phyloP scores from a whole-genome alignment of 1,284 basidiomycete genomes.

The Phylloboletellus chloephorus region DNA sequence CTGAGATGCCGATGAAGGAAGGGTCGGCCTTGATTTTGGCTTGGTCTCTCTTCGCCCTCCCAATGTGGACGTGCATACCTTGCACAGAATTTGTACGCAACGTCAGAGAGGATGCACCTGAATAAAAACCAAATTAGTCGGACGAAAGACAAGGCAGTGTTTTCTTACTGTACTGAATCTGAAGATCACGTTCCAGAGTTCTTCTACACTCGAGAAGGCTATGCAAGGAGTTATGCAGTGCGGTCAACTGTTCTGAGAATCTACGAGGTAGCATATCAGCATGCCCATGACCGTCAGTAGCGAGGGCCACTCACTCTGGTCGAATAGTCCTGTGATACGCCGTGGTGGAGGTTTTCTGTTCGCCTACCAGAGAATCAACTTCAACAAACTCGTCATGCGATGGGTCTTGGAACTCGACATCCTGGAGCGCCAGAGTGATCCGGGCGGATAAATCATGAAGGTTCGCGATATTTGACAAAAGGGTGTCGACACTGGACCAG shows the following conservation, averaged over 20 bases:
- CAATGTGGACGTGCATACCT: slow-evolving; percentile 72
- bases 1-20: slow-evolving; percentile 53
- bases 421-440: slow-evolving; percentile 57
- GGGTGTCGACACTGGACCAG: slow-evolving; percentile 50
- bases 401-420: slow-evolving; percentile 19
- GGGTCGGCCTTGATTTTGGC: slow-evolving; percentile 42
- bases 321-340: slow-evolving; percentile 58
- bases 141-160: neutral
- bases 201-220: slow-evolving; percentile 44
- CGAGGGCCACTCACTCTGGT: slow-evolving; percentile 49
- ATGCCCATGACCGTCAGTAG: slow-evolving; percentile 1
- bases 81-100: slow-evolving; percentile 61
- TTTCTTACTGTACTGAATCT: slow-evolving; percentile 49
- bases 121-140: slow-evolving; percentile 3
- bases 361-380: slow-evolving; percentile 21
- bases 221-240: slow-evolving; percentile 49
- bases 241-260: slow-evolving; percentile 57
- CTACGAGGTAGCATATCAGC: slow-evolving; percentile 36
- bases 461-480: slow-evolving; percentile 53
- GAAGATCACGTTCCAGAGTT: slow-evolving; percentile 51
- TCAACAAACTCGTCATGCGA: slow-evolving; percentile 21
- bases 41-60: slow-evolving; percentile 56
- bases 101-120: slow-evolving; percentile 67
- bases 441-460: slow-evolving; percentile 53
- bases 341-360: slow-evolving; percentile 13